Conservation (phyloP, 352 stramenopile species). For the Pythium coloratum region DNA sequence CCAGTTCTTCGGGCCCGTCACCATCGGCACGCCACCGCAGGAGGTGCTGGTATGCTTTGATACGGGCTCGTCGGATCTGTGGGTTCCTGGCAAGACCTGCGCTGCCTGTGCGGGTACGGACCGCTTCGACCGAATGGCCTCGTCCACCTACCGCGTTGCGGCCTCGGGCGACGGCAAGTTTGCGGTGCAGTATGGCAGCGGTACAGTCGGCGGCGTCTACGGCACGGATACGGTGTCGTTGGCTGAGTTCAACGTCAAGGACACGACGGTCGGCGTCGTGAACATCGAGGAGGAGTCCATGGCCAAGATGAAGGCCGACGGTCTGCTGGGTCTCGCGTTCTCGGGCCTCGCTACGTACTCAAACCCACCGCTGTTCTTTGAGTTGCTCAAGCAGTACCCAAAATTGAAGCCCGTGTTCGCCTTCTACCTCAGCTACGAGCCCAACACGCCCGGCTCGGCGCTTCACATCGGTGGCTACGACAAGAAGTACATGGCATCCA, state of each 20-base stretch:
- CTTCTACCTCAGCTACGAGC: slow-evolving; percentile 95
- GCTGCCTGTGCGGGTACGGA: slow-evolving; percentile 51
- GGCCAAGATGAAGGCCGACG: slow-evolving; percentile 89
- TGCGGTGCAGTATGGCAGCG: slow-evolving; percentile 74
- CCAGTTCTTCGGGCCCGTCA: slow-evolving; percentile 75
- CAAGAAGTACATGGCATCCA: slow-evolving; percentile 40
- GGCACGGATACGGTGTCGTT: slow-evolving; percentile 59
- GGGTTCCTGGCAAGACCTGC: slow-evolving; percentile 62
- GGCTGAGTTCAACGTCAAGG: slow-evolving; percentile 41
- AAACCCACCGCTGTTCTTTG: slow-evolving; percentile 70
- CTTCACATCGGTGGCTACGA: slow-evolving; percentile 76
- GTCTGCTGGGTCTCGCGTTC: slow-evolving; percentile 96
- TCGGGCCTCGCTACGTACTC: slow-evolving; percentile 88
- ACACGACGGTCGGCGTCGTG: slow-evolving; percentile 65
- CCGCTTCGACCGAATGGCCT: slow-evolving; percentile 53
- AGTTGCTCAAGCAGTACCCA: slow-evolving; percentile 60
- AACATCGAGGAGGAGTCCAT: slow-evolving; percentile 69
- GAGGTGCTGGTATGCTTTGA: slow-evolving; percentile 79
- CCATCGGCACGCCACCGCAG: slow-evolving; percentile 65
- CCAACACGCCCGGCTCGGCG: slow-evolving; percentile 70
- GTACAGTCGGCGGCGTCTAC: slow-evolving; percentile 62
- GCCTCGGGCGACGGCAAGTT: slow-evolving; percentile 44
- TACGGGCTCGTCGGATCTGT: slow-evolving; percentile 80
- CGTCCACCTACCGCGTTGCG: slow-evolving; percentile 41
- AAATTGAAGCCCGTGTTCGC: slow-evolving; percentile 89